phyloP scores from a whole-genome alignment of 352 stramenopile species.

The Phytopythium delawarense region DNA sequence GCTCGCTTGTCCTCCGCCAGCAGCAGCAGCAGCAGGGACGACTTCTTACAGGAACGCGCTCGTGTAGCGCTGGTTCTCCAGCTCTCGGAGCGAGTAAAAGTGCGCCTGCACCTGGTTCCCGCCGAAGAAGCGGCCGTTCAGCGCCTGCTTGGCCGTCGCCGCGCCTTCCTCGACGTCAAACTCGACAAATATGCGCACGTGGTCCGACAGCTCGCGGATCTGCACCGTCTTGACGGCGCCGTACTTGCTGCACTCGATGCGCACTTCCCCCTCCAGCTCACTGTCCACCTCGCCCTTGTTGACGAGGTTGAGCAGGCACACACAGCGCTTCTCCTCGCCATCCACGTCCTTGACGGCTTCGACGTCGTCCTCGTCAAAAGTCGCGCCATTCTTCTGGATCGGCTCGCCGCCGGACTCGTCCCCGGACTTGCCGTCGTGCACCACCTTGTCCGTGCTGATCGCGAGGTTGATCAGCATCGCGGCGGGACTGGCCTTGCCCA shows the following conservation, averaged over 20 bases:
- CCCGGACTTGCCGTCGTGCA: conserved; percentile 19
- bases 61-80: conserved; percentile 40
- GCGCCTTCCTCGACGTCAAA: conserved; percentile 47
- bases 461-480: conserved; percentile 66
- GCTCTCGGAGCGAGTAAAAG: conserved; percentile 50
- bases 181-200: conserved; percentile 79
- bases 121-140: conserved; percentile 75
- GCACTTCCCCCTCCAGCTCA: conserved; percentile 64
- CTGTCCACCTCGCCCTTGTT: conserved; percentile 66
- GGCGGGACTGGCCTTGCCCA: conserved; percentile 68
- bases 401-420: not conserved
- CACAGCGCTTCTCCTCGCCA: conserved; percentile 39
- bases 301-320: conserved; percentile 75
- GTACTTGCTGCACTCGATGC: conserved; percentile 60
- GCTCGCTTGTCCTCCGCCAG: not conserved
- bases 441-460: conserved; percentile 61
- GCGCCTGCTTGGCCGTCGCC: conserved; percentile 42
- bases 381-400: conserved; percentile 17
- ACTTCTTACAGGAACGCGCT: conserved; percentile 45
- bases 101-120: conserved; percentile 66
- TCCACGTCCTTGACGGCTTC: conserved; percentile 48
- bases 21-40: not conserved
- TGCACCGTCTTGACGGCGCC: conserved; percentile 49
- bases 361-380: conserved; percentile 53
- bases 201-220: conserved; percentile 57